Evolutionary conservation across 2,329 filamentous ascomycete genomes (phyloP).

Genomic region (Xylaria sp.): DNA sequence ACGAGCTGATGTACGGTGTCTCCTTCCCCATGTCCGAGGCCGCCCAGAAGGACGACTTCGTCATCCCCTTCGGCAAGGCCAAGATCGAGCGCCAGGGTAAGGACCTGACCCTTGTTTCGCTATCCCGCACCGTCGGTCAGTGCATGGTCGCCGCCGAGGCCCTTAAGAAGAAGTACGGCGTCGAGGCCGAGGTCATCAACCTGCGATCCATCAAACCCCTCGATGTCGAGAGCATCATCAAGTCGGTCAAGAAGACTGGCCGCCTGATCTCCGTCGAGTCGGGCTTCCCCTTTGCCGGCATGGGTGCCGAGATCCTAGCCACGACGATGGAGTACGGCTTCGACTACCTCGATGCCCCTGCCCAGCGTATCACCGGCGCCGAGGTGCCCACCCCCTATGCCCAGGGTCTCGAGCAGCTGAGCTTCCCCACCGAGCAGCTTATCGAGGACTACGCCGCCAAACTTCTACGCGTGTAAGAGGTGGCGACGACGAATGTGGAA

Average conservation of each 20-base stretch:
- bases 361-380: slow-evolving; percentile 91
- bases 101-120: slow-evolving; percentile 92
- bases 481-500: not conserved
- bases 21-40: slow-evolving; percentile 97
- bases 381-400: slow-evolving; percentile 98
- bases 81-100: slow-evolving; percentile 97
- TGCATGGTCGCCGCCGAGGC: slow-evolving; percentile 85
- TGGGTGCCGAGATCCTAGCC: slow-evolving; percentile 90
- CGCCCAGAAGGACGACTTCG: slow-evolving; percentile 94
- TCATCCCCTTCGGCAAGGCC: slow-evolving; percentile 96
- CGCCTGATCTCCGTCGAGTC: slow-evolving; percentile 91
- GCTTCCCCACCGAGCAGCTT: slow-evolving; percentile 87
- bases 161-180: slow-evolving; percentile 94
- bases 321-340: slow-evolving; percentile 97
- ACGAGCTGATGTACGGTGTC: slow-evolving; percentile 91
- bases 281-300: slow-evolving; percentile 93
- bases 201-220: slow-evolving; percentile 96
- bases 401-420: slow-evolving; percentile 89
- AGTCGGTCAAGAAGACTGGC: slow-evolving; percentile 98
- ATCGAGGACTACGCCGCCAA: slow-evolving; percentile 90
- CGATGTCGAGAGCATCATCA: slow-evolving; percentile 92
- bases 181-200: slow-evolving; percentile 97
- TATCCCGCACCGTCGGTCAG: slow-evolving; percentile 95
- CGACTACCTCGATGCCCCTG: slow-evolving; percentile 94
- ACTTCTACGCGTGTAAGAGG: slow-evolving; percentile 62